These are phyloP conservation scores for Ceratocystis harringtonii DNA, from an alignment of 2,329 filamentous ascomycete species.

Conservation along the genomic window DNA sequence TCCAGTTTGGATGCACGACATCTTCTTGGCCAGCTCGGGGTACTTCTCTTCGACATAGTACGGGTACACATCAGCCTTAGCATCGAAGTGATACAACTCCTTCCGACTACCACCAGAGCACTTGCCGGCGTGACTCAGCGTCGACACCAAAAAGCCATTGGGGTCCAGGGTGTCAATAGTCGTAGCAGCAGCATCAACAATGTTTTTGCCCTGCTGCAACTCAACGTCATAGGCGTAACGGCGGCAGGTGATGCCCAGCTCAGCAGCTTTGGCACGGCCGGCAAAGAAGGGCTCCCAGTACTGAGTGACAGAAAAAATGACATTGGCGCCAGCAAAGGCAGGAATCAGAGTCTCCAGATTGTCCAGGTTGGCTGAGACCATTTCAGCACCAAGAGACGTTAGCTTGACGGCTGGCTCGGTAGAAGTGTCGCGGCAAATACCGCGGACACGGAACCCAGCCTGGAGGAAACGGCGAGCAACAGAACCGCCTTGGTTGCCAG, in stretches of 20 bases:
- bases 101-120: conserved; percentile 32
- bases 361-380: conserved; percentile 31
- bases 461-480: conserved; percentile 34
- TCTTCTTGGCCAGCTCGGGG: conserved; percentile 32
- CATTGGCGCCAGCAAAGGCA: conserved; percentile 31
- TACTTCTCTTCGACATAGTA: conserved; percentile 30
- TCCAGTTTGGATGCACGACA: conserved; percentile 37
- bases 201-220: conserved; percentile 37
- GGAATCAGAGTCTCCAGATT: conserved; percentile 27
- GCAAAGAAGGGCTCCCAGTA: conserved; percentile 39
- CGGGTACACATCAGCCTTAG: conserved; percentile 37
- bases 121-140: conserved; percentile 33
- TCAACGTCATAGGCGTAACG: conserved; percentile 35
- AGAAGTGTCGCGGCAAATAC: conserved; percentile 31
- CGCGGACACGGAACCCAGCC: conserved; percentile 31
- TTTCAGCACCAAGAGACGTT: conserved; percentile 29
- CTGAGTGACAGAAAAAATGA: conserved; percentile 41
- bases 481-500: conserved; percentile 37
- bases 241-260: conserved; percentile 29
- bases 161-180: conserved; percentile 28
- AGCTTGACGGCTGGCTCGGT: conserved; percentile 30
- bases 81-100: conserved; percentile 39
- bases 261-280: conserved; percentile 26
- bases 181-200: conserved; percentile 37
- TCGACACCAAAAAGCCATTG: conserved; percentile 37